Conservation (phyloP, 192 early-diverging fungal genomes). For the Polychytrium aggregatum region DNA sequence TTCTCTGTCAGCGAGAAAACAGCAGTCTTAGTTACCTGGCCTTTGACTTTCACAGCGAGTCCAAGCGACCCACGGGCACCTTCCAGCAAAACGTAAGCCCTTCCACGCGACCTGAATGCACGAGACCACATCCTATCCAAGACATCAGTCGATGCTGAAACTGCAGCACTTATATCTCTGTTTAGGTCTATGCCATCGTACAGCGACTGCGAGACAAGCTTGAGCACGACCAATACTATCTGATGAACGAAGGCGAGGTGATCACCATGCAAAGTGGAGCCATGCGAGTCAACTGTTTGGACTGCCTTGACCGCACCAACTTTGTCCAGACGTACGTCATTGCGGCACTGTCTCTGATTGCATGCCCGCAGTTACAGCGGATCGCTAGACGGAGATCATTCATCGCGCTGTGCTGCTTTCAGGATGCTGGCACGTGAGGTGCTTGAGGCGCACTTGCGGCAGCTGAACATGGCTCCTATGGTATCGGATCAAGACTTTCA, state of each 20-base stretch:
- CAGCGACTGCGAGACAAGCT: too few species aligned
- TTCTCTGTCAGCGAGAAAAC: constrained; percentile 18
- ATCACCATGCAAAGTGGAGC: too few species aligned
- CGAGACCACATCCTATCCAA: too few species aligned
- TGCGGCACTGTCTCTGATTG: constrained; percentile 1
- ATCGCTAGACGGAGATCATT: not conserved
- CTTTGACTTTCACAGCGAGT: constrained; percentile 78
- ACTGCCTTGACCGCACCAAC: constrained; percentile 87
- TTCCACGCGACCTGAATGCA: too few species aligned
- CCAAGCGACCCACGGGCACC: too few species aligned
- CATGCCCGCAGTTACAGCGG: not conserved
- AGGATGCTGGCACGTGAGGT: constrained; percentile 12
- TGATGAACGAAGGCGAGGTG: too few species aligned
- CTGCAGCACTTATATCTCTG: too few species aligned
- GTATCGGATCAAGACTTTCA: constrained; percentile 12
- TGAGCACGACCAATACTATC: too few species aligned
- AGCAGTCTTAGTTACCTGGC: constrained; percentile 45
- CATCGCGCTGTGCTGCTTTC: not conserved
- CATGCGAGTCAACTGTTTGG: constrained; percentile 79
- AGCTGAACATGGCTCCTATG: constrained; percentile 8
- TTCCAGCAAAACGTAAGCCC: too few species aligned
- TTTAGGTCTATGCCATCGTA: too few species aligned
- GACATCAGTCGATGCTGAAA: too few species aligned
- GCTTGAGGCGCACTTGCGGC: constrained; percentile 6
- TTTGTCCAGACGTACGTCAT: constrained; percentile 59